Conservation (phyloP, 495 filamentous ascomycete genomes). For the Bacidia gigantensis region DNA sequence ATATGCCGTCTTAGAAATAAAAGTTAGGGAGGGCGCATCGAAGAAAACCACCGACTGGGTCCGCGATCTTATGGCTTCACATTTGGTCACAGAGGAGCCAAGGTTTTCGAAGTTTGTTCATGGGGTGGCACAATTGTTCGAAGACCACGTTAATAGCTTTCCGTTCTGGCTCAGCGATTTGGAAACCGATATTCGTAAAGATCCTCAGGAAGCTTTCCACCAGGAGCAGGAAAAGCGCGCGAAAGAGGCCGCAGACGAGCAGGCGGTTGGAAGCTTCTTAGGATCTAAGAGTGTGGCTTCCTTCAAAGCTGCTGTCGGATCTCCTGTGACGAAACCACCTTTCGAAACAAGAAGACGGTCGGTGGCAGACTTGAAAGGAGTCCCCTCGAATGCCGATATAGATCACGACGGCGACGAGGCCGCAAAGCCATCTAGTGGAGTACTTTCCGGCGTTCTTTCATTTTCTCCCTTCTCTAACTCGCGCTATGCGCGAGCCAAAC, state of each 20-base stretch:
- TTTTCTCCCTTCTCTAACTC: conserved; percentile 64
- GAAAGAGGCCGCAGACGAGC: conserved; percentile 69
- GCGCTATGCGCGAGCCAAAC: conserved; percentile 48
- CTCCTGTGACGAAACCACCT: conserved; percentile 41
- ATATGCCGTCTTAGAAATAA: conserved; percentile 84
- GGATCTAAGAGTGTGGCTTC: conserved; percentile 34
- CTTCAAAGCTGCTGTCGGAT: conserved; percentile 45
- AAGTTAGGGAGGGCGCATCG: conserved; percentile 54
- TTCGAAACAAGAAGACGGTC: conserved; percentile 11
- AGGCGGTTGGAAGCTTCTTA: conserved; percentile 76
- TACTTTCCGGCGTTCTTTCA: conserved; percentile 34
- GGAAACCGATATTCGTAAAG: conserved; percentile 75
- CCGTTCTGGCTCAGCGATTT: conserved; percentile 90
- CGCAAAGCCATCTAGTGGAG: conserved; percentile 14
- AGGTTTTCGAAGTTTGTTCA: conserved; percentile 96
- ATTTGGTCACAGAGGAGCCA: conserved; percentile 77
- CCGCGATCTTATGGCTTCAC: conserved; percentile 76
- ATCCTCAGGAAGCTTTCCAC: conserved; percentile 81
- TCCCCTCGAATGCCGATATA: conserved; percentile 27
- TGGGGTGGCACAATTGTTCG: conserved; percentile 79
- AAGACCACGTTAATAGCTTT: conserved; percentile 88
- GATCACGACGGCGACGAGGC: conserved; percentile 26
- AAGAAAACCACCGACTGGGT: conserved; percentile 73
- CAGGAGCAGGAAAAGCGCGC: conserved; percentile 74
- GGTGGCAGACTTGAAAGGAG: conserved; percentile 20